These are phyloP conservation scores for Claviceps sp. DNA, from an alignment of 2,329 filamentous ascomycete species.

Conservation along the genomic window DNA sequence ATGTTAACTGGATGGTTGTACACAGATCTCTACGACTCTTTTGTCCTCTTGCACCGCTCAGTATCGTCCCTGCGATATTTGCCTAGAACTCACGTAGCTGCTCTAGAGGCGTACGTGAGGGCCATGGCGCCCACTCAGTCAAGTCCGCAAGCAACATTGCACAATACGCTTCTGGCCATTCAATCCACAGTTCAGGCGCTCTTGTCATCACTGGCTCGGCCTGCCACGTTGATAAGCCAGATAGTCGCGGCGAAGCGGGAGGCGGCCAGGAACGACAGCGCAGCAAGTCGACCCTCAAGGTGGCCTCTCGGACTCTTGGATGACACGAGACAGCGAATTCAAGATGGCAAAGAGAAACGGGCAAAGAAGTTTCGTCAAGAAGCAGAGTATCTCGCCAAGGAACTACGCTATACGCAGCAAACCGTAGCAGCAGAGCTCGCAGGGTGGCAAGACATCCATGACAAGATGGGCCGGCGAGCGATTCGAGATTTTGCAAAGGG, in stretches of 20 bases:
- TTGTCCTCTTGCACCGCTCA: conserved; percentile 37
- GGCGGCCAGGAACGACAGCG: conserved; percentile 65
- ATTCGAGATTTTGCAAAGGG: conserved; percentile 63
- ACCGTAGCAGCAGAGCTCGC: conserved; percentile 85
- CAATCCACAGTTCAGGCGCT: conserved; percentile 75
- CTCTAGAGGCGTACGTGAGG: conserved; percentile 59
- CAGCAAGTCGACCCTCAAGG: conserved; percentile 58
- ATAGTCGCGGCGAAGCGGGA: conserved; percentile 63
- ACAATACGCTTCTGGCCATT: conserved; percentile 65
- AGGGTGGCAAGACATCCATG: conserved; percentile 85
- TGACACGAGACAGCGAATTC: conserved; percentile 69
- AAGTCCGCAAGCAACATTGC: conserved; percentile 59
- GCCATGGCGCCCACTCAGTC: conserved; percentile 54
- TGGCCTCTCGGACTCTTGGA: conserved; percentile 78
- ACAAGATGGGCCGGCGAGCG: conserved; percentile 59
- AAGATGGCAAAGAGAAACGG: conserved; percentile 74
- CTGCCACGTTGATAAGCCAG: conserved; percentile 60
- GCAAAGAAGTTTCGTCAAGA: conserved; percentile 58
- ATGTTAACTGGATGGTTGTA: background rate
- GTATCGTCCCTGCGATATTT: conserved; percentile 50
- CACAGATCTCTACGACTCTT: conserved; percentile 55
- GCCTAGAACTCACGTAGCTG: conserved; percentile 51
- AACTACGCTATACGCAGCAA: conserved; percentile 84
- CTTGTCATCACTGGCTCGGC: conserved; percentile 63
- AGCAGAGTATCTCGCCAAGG: conserved; percentile 59